These are phyloP conservation scores for Suillus discolor DNA, from an alignment of 768 basidiomycete genomes.

Conservation along the genomic window DNA sequence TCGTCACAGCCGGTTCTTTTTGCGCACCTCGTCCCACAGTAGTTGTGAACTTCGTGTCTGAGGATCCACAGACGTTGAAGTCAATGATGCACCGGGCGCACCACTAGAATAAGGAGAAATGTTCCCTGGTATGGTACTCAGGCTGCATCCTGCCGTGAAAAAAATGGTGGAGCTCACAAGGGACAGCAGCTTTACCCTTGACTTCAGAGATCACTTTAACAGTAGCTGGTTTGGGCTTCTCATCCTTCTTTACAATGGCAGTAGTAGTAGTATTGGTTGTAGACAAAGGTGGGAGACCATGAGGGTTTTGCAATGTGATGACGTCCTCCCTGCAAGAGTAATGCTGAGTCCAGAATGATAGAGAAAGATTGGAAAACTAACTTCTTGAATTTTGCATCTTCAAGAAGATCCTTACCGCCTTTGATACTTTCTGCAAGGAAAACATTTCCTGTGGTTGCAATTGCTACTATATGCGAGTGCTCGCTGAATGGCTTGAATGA, in stretches of 20 bases:
- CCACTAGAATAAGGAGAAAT: conserved; percentile 91
- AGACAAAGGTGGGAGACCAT: conserved; percentile 68
- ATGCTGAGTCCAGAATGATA: conserved; percentile 6
- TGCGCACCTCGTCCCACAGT: conserved; percentile 86
- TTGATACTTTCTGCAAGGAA: conserved; percentile 91
- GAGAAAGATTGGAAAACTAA: conserved; percentile 32
- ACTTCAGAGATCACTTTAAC: conserved; percentile 39
- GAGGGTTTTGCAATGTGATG: conserved; percentile 92
- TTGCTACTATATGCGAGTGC: conserved; percentile 92
- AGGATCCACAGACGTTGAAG: conserved; percentile 89
- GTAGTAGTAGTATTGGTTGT: conserved; percentile 33
- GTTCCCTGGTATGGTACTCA: conserved; percentile 59
- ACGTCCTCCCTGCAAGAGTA: conserved; percentile 67
- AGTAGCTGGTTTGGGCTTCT: conserved; percentile 28
- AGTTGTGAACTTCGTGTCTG: conserved; percentile 68
- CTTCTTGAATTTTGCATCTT: conserved; percentile 86
- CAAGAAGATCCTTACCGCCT: conserved; percentile 83
- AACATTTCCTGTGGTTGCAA: conserved; percentile 90
- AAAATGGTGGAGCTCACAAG: conserved; percentile 52
- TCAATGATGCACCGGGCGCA: conserved; percentile 88
- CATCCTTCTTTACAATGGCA: conserved; percentile 38
- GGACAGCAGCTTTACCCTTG: conserved; percentile 58
- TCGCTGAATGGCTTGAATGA: conserved; percentile 97
- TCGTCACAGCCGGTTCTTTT: not conserved
- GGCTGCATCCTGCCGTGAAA: not conserved